Evolutionary conservation across 805 yeast species (phyloP).

Genomic region (Hanseniaspora thailandica): DNA sequence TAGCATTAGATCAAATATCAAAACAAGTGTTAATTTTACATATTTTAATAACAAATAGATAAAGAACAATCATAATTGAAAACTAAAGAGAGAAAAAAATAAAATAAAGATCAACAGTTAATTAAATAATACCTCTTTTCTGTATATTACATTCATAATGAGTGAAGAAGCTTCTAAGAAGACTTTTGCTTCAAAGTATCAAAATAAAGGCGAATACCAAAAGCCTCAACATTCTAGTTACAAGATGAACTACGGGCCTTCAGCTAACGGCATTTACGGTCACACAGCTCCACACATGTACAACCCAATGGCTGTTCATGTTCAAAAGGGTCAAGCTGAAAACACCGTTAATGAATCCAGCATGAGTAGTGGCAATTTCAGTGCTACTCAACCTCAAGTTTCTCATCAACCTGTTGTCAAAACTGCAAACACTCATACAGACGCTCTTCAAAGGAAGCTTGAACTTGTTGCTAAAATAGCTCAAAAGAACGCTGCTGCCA

Average conservation of each 20-base stretch:
- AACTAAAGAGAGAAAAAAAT: not conserved
- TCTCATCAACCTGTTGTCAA: constrained; percentile 7
- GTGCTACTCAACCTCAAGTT: constrained; percentile 9
- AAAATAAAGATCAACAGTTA: not conserved
- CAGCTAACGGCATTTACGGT: not conserved
- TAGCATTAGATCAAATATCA: too few relatives aligned
- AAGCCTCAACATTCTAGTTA: not conserved
- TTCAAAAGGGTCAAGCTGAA: constrained; percentile 26
- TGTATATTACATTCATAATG: not conserved
- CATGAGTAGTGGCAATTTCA: not conserved
- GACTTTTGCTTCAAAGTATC: not conserved
- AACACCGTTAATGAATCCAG: constrained; percentile 22
- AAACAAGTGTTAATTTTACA: too few relatives aligned
- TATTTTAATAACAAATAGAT: too few relatives aligned
- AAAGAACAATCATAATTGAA: not conserved
- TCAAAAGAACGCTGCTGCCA: constrained; percentile 12
- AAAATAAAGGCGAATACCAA: not conserved
- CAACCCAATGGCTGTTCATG: constrained; percentile 22
- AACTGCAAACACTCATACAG: constrained; percentile 3
- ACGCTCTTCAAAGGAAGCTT: not conserved
- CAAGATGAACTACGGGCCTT: not conserved
- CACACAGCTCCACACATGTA: constrained; percentile 2
- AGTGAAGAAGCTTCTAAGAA: not conserved
- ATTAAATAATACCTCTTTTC: not conserved
- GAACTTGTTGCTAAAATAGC: not conserved